Evolutionary conservation across 2,329 filamentous ascomycete genomes (phyloP).

Genomic region (Alternaria dauci): DNA sequence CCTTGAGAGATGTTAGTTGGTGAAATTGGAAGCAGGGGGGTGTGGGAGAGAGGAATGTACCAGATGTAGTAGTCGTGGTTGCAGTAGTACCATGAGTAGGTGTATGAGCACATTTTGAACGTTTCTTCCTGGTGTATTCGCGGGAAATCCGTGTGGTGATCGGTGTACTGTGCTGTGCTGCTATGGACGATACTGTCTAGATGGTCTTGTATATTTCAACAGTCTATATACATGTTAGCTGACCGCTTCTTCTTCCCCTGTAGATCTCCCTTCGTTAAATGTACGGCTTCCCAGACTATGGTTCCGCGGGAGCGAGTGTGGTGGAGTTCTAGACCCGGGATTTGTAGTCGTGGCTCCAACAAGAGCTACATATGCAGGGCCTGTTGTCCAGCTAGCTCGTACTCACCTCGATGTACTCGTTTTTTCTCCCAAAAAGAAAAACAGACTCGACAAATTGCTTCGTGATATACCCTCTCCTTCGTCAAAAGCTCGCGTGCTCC

Average conservation of each 20-base stretch:
- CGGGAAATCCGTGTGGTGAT: neutral
- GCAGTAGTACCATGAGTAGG: conserved; percentile 59
- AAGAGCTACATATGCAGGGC: neutral
- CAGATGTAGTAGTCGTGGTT: conserved; percentile 60
- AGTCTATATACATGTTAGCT: conserved; percentile 14
- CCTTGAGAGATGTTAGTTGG: conserved; percentile 20
- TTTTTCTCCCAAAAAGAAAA: neutral
- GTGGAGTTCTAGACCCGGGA: neutral
- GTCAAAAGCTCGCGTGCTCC: neutral
- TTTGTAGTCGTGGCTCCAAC: conserved; percentile 3
- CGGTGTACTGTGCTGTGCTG: neutral
- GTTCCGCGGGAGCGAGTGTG: neutral
- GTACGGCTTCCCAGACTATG: neutral
- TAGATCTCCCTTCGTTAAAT: neutral
- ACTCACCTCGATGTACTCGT: neutral
- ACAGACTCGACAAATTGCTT: neutral
- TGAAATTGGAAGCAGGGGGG: neutral
- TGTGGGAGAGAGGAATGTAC: conserved; percentile 19
- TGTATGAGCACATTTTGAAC: conserved; percentile 56
- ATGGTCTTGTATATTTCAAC: neutral
- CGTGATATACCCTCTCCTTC: neutral
- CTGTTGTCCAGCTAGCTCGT: neutral
- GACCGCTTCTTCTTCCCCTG: conserved; percentile 15
- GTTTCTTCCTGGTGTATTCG: neutral
- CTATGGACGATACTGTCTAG: neutral